A percentile compares a stretch with the other conserved stretches of the same genome.
Evolutionary conservation across 1,284 basidiomycete species (phyloP).

Genomic region (Apiotrichum mycotoxinovorans): DNA sequence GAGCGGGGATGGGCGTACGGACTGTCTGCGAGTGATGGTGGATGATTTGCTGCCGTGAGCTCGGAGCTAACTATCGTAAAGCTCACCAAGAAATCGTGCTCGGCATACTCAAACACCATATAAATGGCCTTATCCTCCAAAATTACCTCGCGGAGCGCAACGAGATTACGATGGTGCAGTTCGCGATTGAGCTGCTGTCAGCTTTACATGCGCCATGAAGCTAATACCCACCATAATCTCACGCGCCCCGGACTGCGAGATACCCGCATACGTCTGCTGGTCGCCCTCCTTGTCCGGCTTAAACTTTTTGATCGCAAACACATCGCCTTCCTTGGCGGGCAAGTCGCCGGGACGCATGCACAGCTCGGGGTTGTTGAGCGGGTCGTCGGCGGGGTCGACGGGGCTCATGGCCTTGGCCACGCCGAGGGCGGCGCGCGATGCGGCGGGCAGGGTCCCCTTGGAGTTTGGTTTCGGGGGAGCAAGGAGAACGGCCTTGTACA

Average conservation of each 20-base stretch:
- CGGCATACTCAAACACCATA: slow-evolving; percentile 99
- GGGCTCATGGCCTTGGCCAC: slow-evolving; percentile 12
- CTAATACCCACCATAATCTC: slow-evolving; percentile 78
- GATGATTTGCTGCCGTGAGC: slow-evolving; percentile 76
- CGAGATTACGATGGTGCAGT: slow-evolving; percentile 87
- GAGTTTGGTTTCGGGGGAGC: slow-evolving; percentile 29
- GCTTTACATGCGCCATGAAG: background rate
- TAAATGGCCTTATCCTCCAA: slow-evolving; percentile 97
- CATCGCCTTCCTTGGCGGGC: slow-evolving; percentile 57
- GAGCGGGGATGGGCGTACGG: slow-evolving; percentile 64
- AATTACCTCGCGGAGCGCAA: slow-evolving; percentile 87
- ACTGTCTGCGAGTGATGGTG: slow-evolving; percentile 92
- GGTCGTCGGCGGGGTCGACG: slow-evolving; percentile 17
- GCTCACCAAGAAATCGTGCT: slow-evolving; percentile 91
- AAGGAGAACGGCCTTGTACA: slow-evolving; percentile 82
- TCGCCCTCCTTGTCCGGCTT: slow-evolving; percentile 99
- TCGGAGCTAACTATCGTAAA: background rate
- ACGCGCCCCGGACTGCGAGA: slow-evolving; percentile 92
- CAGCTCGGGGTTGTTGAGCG: slow-evolving; percentile 43
- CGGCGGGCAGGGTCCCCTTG: slow-evolving; percentile 23
- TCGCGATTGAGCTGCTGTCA: slow-evolving; percentile 77
- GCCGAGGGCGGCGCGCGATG: slow-evolving; percentile 33
- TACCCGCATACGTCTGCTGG: slow-evolving; percentile 87
- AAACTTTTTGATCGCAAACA: slow-evolving; percentile 99
- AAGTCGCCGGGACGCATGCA: slow-evolving; percentile 57